phyloP scores from a whole-genome alignment of 2,329 filamentous ascomycete species.

The Arthroderma sp. region DNA sequence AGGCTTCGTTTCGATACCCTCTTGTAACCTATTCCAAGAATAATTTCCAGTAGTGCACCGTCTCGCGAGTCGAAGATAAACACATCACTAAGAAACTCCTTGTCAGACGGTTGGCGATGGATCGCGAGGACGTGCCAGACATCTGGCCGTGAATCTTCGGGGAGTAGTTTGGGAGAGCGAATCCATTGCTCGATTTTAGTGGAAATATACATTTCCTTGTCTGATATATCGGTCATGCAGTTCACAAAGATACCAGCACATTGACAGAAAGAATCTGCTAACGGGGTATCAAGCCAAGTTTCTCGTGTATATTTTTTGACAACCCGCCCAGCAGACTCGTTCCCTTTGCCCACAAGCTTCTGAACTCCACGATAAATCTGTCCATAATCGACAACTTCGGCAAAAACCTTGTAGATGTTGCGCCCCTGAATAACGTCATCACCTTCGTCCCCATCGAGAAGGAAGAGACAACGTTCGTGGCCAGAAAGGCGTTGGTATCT shows the following conservation, averaged over 20 bases:
- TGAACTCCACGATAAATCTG: slow-evolving; percentile 19
- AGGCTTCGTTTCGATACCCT: slow-evolving; percentile 3
- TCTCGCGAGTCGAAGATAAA: slow-evolving; percentile 5
- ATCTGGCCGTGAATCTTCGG: neutral
- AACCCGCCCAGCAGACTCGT: slow-evolving; percentile 6
- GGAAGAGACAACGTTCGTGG: slow-evolving; percentile 3
- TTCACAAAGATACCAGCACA: slow-evolving; percentile 8
- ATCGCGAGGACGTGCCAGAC: slow-evolving; percentile 5
- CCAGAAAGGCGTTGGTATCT: slow-evolving; percentile 6
- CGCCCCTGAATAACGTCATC: slow-evolving; percentile 8
- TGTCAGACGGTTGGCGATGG: slow-evolving; percentile 5
- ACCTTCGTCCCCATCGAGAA: slow-evolving; percentile 3
- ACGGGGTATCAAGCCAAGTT: slow-evolving; percentile 6
- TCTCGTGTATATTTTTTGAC: slow-evolving; percentile 3
- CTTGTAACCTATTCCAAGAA: slow-evolving; percentile 8
- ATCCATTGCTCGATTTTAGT: slow-evolving; percentile 9
- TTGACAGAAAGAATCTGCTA: slow-evolving; percentile 8
- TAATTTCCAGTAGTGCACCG: slow-evolving; percentile 6
- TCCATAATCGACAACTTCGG: slow-evolving; percentile 20
- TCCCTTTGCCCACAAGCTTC: slow-evolving; percentile 10
- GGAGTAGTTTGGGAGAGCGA: slow-evolving; percentile 5
- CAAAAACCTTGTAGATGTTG: slow-evolving; percentile 11
- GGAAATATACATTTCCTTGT: slow-evolving; percentile 8
- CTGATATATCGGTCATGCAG: slow-evolving; percentile 9
- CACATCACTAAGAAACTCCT: slow-evolving; percentile 5